Evolutionary conservation across 345 rosid species (phyloP), one percentile per base, ranked within the genome.

Genomic region (Xanthoceras sorbifolium): DNA sequence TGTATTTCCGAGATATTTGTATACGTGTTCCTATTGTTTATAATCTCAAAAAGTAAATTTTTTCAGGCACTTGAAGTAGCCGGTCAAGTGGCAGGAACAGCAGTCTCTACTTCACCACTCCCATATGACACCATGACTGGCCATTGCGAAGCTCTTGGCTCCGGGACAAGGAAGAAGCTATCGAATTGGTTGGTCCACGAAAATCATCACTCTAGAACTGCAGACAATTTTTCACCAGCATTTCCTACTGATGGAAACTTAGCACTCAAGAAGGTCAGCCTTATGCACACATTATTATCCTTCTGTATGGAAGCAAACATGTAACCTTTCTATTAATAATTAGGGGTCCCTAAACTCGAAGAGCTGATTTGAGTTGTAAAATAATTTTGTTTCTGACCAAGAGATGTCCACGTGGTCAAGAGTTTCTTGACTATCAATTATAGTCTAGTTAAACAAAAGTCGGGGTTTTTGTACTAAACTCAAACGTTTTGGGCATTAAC

Each of bases 51-150:
- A 18, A 17, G 46, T 23, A 46, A 23, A 38, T 76, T 77, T 32
- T 80, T 80, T 57, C 86, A 96, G 98, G 97, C 99, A 4, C 97
- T 93, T 50, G 90, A 88, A 87, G 97, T 92, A 34, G 99, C 98
- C 44, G 95, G 99, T 82, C 95, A 92, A 85, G 98, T 96, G 71
- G 97, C 93, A 20, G 95, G 89, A 72, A 84, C 92, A 74, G 80
- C 93, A n/a, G 82, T 91, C 79, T 89, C 97, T 59, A 86, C 90
- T 42, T 95, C 98, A 6, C 98, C 97, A 1, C 95, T 96, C 67
- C 97, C 99, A 48, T 96, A 86, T 48, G 81, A 91, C 72, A 80
- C 97, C 71, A 86, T 91, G 97, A 80, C 97, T 34, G 89, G 86
- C 77, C 94, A 85, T 34, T 96, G 99, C 18, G 98, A 96, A 86